Base-by-base conservation (phyloP, 352 stramenopile genomes). In the Thalassiosira livingstoniorum region DNA sequence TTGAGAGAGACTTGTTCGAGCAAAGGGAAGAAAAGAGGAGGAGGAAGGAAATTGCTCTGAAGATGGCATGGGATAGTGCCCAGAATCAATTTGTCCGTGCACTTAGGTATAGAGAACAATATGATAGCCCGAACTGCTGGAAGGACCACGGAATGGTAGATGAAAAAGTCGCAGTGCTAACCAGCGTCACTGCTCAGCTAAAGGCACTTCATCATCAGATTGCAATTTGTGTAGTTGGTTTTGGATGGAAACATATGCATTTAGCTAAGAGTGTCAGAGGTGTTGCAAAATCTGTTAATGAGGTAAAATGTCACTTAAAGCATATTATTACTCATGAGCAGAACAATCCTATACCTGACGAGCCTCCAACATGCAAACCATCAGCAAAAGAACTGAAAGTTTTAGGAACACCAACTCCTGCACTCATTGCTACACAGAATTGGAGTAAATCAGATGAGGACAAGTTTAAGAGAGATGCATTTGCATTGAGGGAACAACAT, bases 211-310 rank as follows among this genome's bases (percentile, higher is more conserved):
- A 66, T 29, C 43, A 63, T 18, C 51, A 70, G 39, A 80, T 78
- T 58, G 53, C 1, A 39, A 71, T 80, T 7, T 18, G 54, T 29
- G 35, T 34, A n/a, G 53, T 68, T 47, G 69, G 68, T 32, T 66
- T 84, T 75, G 77, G 77, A 29, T 84, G 77, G 77, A 18, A 79
- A 35, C 58, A 76, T 72, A 1, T 68, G 34, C 27, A 60, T 23
- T 37, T 29, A 63, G 13, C 66, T 4, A 79, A 60, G 66, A 73
- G 54, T 27, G 13, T 47, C 4, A 73, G 37, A 4, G 65, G 37
- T 3, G 18, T 23, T 35, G 3, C 21, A 54, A 51, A 25, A 53
- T 31, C 4, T n/a, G 21, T 1, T 32, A 35, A 18, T 11, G 51
- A 32, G 5, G 47, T 25, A 34, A 27, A 1, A 61, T 63, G 7